Evolutionary conservation across 495 filamentous ascomycete species (phyloP).

Genomic region (Melanomma pulvis-pyrius): DNA sequence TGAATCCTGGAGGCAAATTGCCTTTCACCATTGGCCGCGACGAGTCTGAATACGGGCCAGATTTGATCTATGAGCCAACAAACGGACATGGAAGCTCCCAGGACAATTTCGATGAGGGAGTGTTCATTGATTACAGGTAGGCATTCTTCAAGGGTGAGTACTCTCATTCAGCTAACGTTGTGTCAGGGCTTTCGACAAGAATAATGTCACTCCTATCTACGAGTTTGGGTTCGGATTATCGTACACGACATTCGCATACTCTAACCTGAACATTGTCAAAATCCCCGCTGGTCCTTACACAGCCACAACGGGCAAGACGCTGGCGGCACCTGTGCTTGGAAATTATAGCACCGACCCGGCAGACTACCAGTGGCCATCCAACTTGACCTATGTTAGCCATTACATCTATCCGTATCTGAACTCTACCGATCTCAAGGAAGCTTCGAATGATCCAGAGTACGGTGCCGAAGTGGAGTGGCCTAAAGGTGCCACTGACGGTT

Average conservation of each 20-base stretch:
- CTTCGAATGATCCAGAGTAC: slow-evolving; percentile 70
- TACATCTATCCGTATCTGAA: slow-evolving; percentile 95
- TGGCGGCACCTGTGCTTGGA: slow-evolving; percentile 69
- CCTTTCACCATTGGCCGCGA: slow-evolving; percentile 86
- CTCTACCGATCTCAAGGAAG: slow-evolving; percentile 63
- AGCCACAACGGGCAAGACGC: slow-evolving; percentile 68
- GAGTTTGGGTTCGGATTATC: slow-evolving; percentile 91
- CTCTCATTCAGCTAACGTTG: not conserved
- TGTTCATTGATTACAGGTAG: slow-evolving; percentile 84
- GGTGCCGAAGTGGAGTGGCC: slow-evolving; percentile 71
- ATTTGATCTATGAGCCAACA: slow-evolving; percentile 76
- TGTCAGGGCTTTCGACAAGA: slow-evolving; percentile 73
- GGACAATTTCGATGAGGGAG: slow-evolving; percentile 78
- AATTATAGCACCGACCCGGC: slow-evolving; percentile 62
- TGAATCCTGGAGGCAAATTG: slow-evolving; percentile 82
- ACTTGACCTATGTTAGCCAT: slow-evolving; percentile 55
- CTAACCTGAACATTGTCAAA: slow-evolving; percentile 66
- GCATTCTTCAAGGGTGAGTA: not conserved
- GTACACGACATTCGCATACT: slow-evolving; percentile 86
- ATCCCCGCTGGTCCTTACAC: slow-evolving; percentile 60
- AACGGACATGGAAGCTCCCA: slow-evolving; percentile 73
- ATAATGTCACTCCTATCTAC: slow-evolving; percentile 72
- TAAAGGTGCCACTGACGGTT: slow-evolving; percentile 63
- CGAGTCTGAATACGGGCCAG: slow-evolving; percentile 71
- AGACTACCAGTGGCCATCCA: slow-evolving; percentile 76